A percentile compares a stretch with the other conserved stretches of the same genome.
phyloP scores from a whole-genome alignment of 2,329 filamentous ascomycete species.

The Penicillium sp. region DNA sequence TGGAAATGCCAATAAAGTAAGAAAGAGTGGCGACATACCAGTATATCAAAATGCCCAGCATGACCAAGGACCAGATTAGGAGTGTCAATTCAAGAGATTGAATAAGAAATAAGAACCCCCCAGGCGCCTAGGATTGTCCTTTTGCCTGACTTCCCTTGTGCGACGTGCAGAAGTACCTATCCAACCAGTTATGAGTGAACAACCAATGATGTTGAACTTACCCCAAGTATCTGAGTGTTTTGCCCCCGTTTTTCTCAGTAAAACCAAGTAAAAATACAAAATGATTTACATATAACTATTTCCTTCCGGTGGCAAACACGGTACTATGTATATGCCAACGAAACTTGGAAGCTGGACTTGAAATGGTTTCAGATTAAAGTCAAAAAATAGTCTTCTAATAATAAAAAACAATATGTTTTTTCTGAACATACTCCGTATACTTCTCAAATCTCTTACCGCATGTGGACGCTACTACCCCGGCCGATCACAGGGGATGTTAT shows the following conservation, averaged over 20 bases:
- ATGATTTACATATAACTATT: too few relatives aligned
- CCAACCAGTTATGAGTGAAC: slow-evolving; percentile 1
- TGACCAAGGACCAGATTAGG: not conserved
- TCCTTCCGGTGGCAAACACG: not conserved
- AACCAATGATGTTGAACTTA: not conserved
- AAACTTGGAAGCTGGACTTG: not conserved
- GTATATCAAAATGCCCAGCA: not conserved
- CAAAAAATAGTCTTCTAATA: not conserved
- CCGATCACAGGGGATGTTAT: slow-evolving; percentile 7
- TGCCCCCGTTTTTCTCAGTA: too few relatives aligned
- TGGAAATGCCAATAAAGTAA: not conserved
- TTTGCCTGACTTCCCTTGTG: slow-evolving; percentile 17
- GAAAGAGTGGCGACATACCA: not conserved
- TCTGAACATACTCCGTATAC: too few relatives aligned
- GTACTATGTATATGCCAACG: not conserved
- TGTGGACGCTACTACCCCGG: not conserved
- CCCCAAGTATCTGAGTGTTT: not conserved
- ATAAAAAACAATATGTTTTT: not conserved
- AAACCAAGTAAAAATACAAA: too few relatives aligned
- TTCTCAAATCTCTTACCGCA: not conserved
- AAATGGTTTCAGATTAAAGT: slow-evolving; percentile 5
- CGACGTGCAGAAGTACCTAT: slow-evolving; percentile 15
- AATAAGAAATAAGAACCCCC: not conserved
- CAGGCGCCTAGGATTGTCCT: slow-evolving; percentile 4
- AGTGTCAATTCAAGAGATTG: not conserved